Base-by-base conservation (phyloP, 2,329 filamentous ascomycete genomes). In the Aspergillus flavus region DNA sequence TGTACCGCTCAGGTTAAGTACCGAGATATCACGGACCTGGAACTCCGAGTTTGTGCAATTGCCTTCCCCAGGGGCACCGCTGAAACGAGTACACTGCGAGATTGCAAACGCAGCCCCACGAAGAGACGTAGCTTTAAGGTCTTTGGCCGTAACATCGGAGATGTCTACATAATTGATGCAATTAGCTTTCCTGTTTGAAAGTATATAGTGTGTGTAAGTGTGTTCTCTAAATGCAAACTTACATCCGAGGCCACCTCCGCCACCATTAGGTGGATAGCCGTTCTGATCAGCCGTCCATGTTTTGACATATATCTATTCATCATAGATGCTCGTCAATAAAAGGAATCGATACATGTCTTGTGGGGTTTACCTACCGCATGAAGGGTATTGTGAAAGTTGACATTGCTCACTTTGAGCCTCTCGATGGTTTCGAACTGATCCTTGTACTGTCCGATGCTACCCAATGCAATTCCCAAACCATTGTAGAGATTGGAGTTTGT, bases 261-360 rank as follows among this genome's bases (percentile, higher is more conserved):
- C 86, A 19, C 86, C 85, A 66, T 89, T 88, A 1, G 85, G 85
- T 1, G 84, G 84, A 57, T 81, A 83, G 21, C 84, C 82, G 32
- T 78, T 78, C 41, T 79, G 78, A 11, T 82, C 73, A 21, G 83
- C 84, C 0, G 84, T 85, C 86, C 86, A 88, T 0, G 85, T 87
- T 76, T 88, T 88, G 63, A 87, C 72, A 66, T 86, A 85, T n/a
- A 78, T 56, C 66, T 68, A 46, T 10, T n/a, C 19, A 21, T 28
- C 19, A 21, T 11, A 30, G 6, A 11, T 16, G 32, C 5, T 2
- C 26, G 16, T 28, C 39, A 58, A 21, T 26, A 4, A 16, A 57
- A 23, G 36, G 1, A n/a, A 16, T 32, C 21, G n/a, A 6, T 23
- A 23, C 23, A 16, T n/a, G 3, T 6, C 6, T 52, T 52, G 10